These are phyloP conservation scores for Auriculariales sp. DNA, from an alignment of 768 basidiomycete genomes.

Conservation along the genomic window DNA sequence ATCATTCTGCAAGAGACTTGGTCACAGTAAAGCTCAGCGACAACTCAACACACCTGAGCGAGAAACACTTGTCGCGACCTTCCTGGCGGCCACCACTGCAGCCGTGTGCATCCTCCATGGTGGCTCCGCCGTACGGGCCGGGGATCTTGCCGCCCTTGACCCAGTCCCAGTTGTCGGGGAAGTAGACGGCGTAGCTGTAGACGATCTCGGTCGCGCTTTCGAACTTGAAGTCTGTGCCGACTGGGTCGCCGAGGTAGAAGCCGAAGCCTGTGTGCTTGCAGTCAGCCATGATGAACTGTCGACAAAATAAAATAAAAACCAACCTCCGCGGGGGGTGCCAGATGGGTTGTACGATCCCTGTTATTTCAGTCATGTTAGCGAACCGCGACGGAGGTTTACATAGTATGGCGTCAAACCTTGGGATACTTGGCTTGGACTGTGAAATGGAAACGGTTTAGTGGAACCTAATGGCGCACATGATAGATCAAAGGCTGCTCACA, in stretches of 20 bases:
- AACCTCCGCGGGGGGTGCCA: background rate
- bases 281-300: no score
- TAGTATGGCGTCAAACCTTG: no score
- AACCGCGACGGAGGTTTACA: no score
- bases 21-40: conserved; percentile 33
- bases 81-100: conserved; percentile 55
- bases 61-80: conserved; percentile 42
- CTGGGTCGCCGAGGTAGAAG: conserved; percentile 54
- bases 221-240: conserved; percentile 27
- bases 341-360: background rate
- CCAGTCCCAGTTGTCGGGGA: conserved; percentile 48
- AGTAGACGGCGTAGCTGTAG: conserved; percentile 46
- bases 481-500: no score
- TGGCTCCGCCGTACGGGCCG: conserved; percentile 35
- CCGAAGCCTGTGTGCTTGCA: conserved; percentile 32
- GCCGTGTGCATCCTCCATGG: conserved; percentile 28
- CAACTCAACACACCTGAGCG: conserved; percentile 47
- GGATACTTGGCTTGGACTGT: background rate
- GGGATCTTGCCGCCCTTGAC: conserved; percentile 61
- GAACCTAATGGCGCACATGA: background rate
- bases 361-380: no score
- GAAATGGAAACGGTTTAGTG: no score
- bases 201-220: conserved; percentile 48
- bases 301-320: no score
- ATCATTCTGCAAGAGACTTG: conserved; percentile 43